Conservation (phyloP, 257 asterid genomes). For the Cinchona pubescens region DNA sequence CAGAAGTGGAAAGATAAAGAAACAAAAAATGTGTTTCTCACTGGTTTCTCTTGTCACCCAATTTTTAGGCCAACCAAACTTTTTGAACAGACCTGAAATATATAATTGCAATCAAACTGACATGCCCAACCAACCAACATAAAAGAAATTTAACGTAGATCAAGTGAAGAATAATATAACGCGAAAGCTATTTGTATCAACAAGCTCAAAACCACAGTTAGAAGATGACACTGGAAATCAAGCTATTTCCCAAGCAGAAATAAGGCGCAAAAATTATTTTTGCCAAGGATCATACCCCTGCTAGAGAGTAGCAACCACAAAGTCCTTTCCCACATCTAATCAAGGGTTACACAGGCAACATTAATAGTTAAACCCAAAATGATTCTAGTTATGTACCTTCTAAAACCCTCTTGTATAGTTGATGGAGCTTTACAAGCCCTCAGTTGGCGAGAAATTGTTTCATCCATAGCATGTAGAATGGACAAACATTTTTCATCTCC, state of each 20-base stretch:
- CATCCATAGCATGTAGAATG: constrained; percentile 85
- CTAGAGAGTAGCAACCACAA: constrained; percentile 16
- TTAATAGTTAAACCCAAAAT: constrained; percentile 3
- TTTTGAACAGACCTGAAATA: not conserved
- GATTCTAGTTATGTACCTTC: constrained; percentile 60
- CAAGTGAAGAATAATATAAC: not conserved
- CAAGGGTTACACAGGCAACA: constrained; percentile 17
- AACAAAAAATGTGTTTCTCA: not conserved
- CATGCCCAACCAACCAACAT: not conserved
- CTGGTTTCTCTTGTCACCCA: not conserved
- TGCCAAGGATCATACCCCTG: not conserved
- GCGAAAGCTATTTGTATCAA: not conserved
- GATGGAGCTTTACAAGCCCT: constrained; percentile 84
- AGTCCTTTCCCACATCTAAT: not conserved
- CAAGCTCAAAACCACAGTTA: not conserved
- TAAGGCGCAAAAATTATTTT: not conserved
- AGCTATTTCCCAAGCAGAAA: not conserved
- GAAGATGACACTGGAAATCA: not conserved
- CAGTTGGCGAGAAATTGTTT: constrained; percentile 82
- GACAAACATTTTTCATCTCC: constrained; percentile 97
- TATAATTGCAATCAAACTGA: not conserved
- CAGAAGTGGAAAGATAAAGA: too few relatives aligned
- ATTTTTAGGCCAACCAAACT: not conserved
- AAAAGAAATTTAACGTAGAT: not conserved
- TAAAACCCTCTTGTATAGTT: constrained; percentile 50